These are phyloP conservation scores for Emmonsiellopsis sp. DNA, from an alignment of 2,329 filamentous ascomycete genomes.

Conservation along the genomic window DNA sequence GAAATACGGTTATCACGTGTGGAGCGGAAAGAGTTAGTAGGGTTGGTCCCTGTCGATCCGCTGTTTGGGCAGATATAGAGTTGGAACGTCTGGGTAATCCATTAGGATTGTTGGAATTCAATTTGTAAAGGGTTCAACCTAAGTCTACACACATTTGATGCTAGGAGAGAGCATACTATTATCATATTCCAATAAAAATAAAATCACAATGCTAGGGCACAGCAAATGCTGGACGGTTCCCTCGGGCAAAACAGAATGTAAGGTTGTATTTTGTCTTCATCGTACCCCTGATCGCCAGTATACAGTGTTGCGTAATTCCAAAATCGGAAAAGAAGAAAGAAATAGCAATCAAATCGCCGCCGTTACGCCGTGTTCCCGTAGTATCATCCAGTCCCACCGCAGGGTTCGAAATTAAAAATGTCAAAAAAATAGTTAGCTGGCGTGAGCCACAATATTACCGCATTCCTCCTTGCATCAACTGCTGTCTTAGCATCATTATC, in stretches of 20 bases:
- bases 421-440: conserved; percentile 70
- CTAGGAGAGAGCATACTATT: too few species aligned
- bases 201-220: too few species aligned
- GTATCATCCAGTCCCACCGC: not conserved
- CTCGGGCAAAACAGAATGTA: not conserved
- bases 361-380: not conserved
- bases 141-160: too few species aligned
- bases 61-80: too few species aligned
- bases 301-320: not conserved
- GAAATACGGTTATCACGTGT: too few species aligned
- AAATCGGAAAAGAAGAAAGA: not conserved
- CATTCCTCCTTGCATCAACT: conserved; percentile 76
- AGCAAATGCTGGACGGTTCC: too few species aligned
- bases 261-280: not conserved
- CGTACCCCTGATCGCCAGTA: not conserved
- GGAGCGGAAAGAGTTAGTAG: too few species aligned
- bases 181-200: too few species aligned
- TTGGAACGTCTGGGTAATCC: too few species aligned
- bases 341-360: not conserved
- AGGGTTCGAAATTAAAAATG: conserved; percentile 58
- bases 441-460: conserved; percentile 83
- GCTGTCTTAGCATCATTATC: conserved; percentile 65
- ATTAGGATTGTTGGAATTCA: too few species aligned
- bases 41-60: too few species aligned
- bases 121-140: too few species aligned